Conservation (phyloP, 768 basidiomycete genomes). For the Auriculariales sp. region DNA sequence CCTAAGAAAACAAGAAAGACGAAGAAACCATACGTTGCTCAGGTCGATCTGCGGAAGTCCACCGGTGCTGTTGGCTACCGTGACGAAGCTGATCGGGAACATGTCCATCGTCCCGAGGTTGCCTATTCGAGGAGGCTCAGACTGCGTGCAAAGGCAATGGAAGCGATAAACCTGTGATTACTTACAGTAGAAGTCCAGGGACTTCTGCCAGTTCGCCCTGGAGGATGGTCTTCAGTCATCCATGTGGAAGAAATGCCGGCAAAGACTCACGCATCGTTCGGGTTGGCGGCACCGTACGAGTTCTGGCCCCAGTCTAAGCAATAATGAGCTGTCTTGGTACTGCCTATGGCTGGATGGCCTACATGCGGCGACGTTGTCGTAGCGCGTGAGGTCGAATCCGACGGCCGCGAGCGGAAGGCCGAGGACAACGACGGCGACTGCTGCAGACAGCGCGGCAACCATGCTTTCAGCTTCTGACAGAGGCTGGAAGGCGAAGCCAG, state of each 20-base stretch:
- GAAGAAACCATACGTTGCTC: not conserved
- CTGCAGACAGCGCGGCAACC: not conserved
- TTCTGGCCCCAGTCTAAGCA: not conserved
- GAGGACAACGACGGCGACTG: not conserved
- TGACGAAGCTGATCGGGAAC: not conserved
- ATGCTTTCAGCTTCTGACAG: conserved; percentile 1
- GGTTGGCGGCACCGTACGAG: conserved; percentile 17
- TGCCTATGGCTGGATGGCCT: too few relatives aligned
- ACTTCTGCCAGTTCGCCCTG: too few relatives aligned
- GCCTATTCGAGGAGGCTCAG: too few relatives aligned
- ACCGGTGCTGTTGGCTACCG: not conserved
- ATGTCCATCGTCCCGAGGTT: not conserved
- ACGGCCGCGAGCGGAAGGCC: not conserved
- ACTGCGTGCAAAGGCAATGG: too few relatives aligned
- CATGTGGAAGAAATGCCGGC: too few relatives aligned
- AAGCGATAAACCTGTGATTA: too few relatives aligned
- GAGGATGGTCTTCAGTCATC: too few relatives aligned
- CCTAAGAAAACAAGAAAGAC: not conserved
- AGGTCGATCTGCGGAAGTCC: not conserved
- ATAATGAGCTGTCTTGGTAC: too few relatives aligned
- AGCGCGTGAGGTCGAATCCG: conserved; percentile 42
- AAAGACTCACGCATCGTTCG: not conserved
- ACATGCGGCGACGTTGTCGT: conserved; percentile 28
- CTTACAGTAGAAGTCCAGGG: not conserved
- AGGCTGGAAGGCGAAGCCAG: too few relatives aligned